Evolutionary conservation across 2,329 filamentous ascomycete genomes (phyloP), one percentile per base, ranked within the genome.

Genomic region (Helicocarpus griseus): DNA sequence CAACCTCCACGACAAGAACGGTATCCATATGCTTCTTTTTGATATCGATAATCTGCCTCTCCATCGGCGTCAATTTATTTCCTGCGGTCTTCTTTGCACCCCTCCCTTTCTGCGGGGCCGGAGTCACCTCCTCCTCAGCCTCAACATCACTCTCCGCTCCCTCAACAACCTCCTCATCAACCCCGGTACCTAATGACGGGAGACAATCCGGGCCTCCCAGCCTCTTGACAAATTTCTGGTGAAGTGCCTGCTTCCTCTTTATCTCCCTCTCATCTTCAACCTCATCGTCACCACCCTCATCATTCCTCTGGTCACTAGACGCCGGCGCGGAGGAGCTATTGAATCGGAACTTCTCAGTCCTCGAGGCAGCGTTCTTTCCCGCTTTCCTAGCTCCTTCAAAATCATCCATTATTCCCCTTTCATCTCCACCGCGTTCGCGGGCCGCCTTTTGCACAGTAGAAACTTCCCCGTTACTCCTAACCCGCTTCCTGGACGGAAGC

Each of bases 41-140:
- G 68, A 98, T 95, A 17, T 95, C 90, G 5, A 98, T 77, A 53
- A 95, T 86, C 62, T 97, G 93, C 38, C 86, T 80, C 67, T 97
- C 90, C 83, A 98, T 86, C 0, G 93, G 93, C 0, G 93, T 98
- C 54, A 98, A 78, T 65, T 96, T 96, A 50, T 81, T 83, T n/a
- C 69, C 79, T 55, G 81, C 80, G 65, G 89, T 94, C 69, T 87
- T 94, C 57, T 74, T 58, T 62, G 70, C 57, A 21, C 70, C 73
- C 59, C 77, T 81, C 3, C 71, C 73, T 56, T 70, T 76, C 6
- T 63, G 57, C 5, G 62, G 61, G 2, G 69, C 62, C 50, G 76
- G 76, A 2, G 73, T 61, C 9, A 71, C 73, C 13, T 77, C 73
- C n/a, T 79, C 77, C 2, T 74, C 72, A 36, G 81, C 77, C 3